These are phyloP conservation scores for Boletus reticulatus DNA, from an alignment of 768 basidiomycete genomes.

Conservation along the genomic window DNA sequence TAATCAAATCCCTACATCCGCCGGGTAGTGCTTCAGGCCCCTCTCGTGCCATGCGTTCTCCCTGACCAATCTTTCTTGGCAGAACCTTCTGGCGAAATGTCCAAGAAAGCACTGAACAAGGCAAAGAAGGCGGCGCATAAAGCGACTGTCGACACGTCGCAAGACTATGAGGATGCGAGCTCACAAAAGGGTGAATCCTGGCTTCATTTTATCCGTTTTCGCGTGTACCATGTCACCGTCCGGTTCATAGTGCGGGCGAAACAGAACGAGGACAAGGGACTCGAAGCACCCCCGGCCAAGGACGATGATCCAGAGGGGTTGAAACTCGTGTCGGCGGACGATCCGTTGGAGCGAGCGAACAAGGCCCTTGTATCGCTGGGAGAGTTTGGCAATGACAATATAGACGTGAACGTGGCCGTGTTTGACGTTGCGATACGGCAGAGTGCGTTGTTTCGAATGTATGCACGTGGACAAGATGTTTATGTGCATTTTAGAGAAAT, in stretches of 20 bases:
- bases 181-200: conserved; percentile 60
- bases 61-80: neutral
- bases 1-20: conserved; percentile 41
- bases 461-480: neutral
- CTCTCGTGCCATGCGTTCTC: conserved; percentile 30
- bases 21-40: conserved; percentile 31
- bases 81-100: conserved; percentile 29
- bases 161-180: conserved; percentile 36
- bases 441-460: conserved; percentile 46
- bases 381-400: conserved; percentile 45
- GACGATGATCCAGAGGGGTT: conserved; percentile 86
- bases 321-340: conserved; percentile 58
- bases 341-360: conserved; percentile 73
- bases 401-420: conserved; percentile 69
- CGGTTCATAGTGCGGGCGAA: conserved; percentile 29
- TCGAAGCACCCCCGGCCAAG: conserved; percentile 51
- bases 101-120: conserved; percentile 84
- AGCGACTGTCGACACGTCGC: conserved; percentile 46
- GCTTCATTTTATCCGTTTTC: conserved; percentile 11
- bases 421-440: conserved; percentile 84
- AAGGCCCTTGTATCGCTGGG: conserved; percentile 67
- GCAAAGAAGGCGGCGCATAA: conserved; percentile 76
- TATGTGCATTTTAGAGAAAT: conserved; percentile 56
- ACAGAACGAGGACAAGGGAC: conserved; percentile 64
- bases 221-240: conserved; percentile 9